phyloP scores from a whole-genome alignment of 192 early-diverging fungal species.

The Rhizophagus clarus region DNA sequence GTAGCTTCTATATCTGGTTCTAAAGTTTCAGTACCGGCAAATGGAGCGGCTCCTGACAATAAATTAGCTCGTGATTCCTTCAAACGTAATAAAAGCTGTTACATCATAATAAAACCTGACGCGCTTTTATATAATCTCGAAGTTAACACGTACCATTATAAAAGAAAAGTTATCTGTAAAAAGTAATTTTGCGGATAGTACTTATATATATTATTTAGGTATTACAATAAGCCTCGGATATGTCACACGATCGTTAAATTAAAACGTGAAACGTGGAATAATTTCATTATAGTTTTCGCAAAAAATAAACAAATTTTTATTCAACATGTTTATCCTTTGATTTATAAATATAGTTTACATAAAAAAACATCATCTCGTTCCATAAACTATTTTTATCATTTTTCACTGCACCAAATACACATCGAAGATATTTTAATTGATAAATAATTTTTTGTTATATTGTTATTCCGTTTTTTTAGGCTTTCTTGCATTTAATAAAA shows the following conservation, averaged over 20 bases:
- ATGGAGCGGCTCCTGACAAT: constrained; percentile 21
- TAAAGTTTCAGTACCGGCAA: constrained; percentile 18
- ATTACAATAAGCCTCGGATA: not conserved
- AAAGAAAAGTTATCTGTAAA: not conserved
- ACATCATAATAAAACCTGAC: not conserved
- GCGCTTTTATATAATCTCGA: not conserved
- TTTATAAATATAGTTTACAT: not conserved
- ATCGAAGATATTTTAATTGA: not conserved
- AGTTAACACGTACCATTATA: not conserved
- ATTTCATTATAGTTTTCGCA: not conserved
- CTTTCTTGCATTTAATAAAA: constrained; percentile 23
- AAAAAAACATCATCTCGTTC: not conserved
- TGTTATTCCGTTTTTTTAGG: not conserved
- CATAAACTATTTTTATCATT: not conserved
- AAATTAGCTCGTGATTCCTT: constrained; percentile 9
- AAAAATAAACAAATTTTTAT: not conserved
- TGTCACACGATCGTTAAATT: not conserved
- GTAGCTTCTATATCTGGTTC: constrained; percentile 47
- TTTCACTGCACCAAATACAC: not conserved
- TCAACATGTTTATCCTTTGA: not conserved
- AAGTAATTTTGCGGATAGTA: too few species aligned
- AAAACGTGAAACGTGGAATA: not conserved
- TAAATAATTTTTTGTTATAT: not conserved
- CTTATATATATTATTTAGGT: not conserved
- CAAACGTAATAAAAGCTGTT: not conserved